These are phyloP conservation scores for Lepraria neglecta DNA, from an alignment of 495 filamentous ascomycete genomes.

Conservation along the genomic window DNA sequence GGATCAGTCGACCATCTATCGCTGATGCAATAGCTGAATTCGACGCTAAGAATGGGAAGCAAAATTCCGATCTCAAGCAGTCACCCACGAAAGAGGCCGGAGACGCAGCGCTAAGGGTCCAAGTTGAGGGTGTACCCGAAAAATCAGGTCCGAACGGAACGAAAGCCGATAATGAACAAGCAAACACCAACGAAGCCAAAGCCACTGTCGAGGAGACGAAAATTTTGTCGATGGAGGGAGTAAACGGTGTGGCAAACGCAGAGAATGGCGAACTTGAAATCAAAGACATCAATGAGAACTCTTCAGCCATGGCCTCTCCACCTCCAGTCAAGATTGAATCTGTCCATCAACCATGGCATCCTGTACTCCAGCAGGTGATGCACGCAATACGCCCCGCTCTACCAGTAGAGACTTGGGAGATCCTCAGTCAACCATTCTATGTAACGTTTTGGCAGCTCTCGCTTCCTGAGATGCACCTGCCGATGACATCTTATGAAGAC, in stretches of 20 bases:
- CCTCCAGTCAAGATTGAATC: not conserved
- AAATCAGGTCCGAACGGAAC: not conserved
- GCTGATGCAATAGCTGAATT: constrained; percentile 45
- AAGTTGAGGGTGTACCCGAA: constrained; percentile 24
- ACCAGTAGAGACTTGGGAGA: constrained; percentile 57
- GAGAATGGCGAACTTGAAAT: constrained; percentile 6
- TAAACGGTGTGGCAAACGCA: constrained; percentile 1
- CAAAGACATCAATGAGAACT: constrained; percentile 5
- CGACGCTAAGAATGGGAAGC: constrained; percentile 32
- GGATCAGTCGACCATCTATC: constrained; percentile 71
- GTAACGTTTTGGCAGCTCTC: constrained; percentile 90
- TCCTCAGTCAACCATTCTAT: constrained; percentile 70
- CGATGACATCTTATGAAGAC: constrained; percentile 63
- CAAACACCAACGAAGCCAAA: not conserved
- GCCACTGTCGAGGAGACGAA: constrained; percentile 9
- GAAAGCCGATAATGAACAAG: constrained; percentile 4
- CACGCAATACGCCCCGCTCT: constrained; percentile 55
- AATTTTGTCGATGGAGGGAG: not conserved
- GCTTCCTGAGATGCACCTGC: constrained; percentile 69
- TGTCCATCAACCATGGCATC: constrained; percentile 50
- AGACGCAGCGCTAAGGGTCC: constrained; percentile 25
- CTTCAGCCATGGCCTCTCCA: constrained; percentile 1
- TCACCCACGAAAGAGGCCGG: constrained; percentile 21
- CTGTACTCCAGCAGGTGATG: constrained; percentile 71
- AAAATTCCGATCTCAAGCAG: constrained; percentile 15